These are phyloP conservation scores for Hypoxylon fuscum DNA, from an alignment of 495 filamentous ascomycete species.

Conservation along the genomic window DNA sequence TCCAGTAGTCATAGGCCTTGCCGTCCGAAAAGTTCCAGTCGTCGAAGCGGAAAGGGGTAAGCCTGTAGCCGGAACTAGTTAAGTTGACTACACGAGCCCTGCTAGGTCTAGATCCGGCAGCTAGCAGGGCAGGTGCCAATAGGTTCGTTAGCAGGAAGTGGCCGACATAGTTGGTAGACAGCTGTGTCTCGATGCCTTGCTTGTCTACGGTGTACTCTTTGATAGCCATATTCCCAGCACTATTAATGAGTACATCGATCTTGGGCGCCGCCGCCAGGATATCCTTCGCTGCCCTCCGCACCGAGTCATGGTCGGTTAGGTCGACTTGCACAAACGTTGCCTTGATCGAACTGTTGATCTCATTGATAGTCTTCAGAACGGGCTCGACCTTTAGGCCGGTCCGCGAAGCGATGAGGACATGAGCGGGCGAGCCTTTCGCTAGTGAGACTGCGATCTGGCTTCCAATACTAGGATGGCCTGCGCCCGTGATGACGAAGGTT, in stretches of 20 bases:
- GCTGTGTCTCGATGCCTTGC: conserved; percentile 57
- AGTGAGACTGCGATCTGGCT: conserved; percentile 23
- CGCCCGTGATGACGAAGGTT: conserved; percentile 35
- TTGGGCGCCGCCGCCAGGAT: conserved; percentile 49
- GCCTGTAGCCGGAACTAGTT: conserved; percentile 39
- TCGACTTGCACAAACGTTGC: conserved; percentile 47
- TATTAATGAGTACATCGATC: conserved; percentile 62
- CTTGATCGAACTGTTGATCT: conserved; percentile 35
- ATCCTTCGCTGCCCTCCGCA: conserved; percentile 49
- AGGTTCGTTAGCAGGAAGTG: conserved; percentile 51
- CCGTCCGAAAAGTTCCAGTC: conserved; percentile 49
- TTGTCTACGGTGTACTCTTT: conserved; percentile 29
- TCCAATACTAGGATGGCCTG: conserved; percentile 24
- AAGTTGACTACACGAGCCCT: conserved; percentile 53
- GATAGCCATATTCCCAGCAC: conserved; percentile 66
- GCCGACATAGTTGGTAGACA: conserved; percentile 31
- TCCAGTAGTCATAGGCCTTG: conserved; percentile 52
- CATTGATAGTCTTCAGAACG: conserved; percentile 25
- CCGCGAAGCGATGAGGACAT: conserved; percentile 60
- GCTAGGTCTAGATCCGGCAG: conserved; percentile 8
- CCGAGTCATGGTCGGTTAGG: conserved; percentile 50
- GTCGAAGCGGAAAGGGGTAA: conserved; percentile 43
- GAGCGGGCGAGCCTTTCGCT: conserved; percentile 20
- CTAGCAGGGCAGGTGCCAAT: conserved; percentile 41
- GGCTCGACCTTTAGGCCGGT: conserved; percentile 56